Conservation (phyloP, 2,329 filamentous ascomycete species). For the Colletotrichum gigasporum region DNA sequence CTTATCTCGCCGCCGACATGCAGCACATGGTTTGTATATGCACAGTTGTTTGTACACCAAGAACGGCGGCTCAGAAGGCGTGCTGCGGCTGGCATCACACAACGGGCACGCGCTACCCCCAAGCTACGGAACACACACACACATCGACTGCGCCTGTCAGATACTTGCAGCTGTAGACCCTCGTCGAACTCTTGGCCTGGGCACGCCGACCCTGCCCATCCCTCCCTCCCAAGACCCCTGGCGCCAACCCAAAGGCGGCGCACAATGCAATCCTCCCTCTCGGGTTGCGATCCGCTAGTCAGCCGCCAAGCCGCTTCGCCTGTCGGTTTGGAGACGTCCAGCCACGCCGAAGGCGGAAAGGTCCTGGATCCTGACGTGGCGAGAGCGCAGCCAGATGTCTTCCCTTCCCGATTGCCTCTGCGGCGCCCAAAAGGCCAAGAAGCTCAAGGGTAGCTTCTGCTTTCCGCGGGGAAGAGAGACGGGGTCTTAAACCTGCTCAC, state of each 20-base stretch:
- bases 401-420: not conserved
- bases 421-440: not conserved
- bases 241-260: not conserved
- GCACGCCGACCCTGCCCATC: not conserved
- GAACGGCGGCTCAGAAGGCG: too few species aligned
- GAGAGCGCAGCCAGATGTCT: not conserved
- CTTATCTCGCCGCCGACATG: not conserved
- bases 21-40: slow-evolving; percentile 5
- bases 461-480: not conserved
- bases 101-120: too few species aligned
- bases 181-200: slow-evolving; percentile 2
- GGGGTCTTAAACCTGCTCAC: not conserved
- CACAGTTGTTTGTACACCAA: too few species aligned
- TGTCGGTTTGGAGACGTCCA: not conserved
- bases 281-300: not conserved
- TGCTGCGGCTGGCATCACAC: not conserved
- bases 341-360: slow-evolving; percentile 1
- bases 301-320: slow-evolving; percentile 1
- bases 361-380: not conserved
- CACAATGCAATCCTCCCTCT: not conserved
- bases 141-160: too few species aligned
- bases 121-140: too few species aligned
- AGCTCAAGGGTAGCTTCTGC: not conserved
- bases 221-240: not conserved
- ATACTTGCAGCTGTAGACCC: too few species aligned